Evolutionary conservation across 768 basidiomycete genomes (phyloP).

Genomic region (Suillus weaverae): DNA sequence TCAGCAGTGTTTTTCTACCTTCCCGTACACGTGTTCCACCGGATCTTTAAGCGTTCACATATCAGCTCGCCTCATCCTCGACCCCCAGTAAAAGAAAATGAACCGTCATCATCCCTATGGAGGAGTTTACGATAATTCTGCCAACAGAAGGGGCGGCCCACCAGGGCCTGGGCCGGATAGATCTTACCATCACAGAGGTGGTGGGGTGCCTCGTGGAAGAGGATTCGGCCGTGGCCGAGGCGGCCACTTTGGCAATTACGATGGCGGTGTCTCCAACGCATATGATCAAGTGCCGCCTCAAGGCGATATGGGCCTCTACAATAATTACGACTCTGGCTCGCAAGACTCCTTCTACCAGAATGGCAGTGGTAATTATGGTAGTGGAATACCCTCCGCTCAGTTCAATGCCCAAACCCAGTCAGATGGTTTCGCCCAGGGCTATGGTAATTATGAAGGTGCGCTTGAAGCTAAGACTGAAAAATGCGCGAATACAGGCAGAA

Average conservation of each 20-base stretch:
- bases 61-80: background rate
- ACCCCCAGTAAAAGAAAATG: conserved; percentile 45
- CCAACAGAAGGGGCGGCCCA: conserved; percentile 63
- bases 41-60: conserved; percentile 8
- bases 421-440: conserved; percentile 57
- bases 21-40: conserved; percentile 4
- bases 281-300: conserved; percentile 70
- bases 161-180: conserved; percentile 74
- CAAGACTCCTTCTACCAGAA: conserved; percentile 71
- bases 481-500: conserved; percentile 45
- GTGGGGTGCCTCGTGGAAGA: conserved; percentile 43
- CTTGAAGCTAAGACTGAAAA: conserved; percentile 69
- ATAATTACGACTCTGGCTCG: conserved; percentile 60
- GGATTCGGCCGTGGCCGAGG: conserved; percentile 57
- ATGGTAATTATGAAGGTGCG: conserved; percentile 82
- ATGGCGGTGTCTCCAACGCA: conserved; percentile 47
- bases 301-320: conserved; percentile 65
- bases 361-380: conserved; percentile 57
- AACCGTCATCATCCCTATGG: conserved; percentile 88
- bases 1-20: conserved; percentile 2
- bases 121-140: conserved; percentile 56
- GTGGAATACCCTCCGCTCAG: conserved; percentile 51
- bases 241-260: conserved; percentile 52
- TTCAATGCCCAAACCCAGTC: conserved; percentile 48
- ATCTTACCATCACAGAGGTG: conserved; percentile 64